phyloP scores from a whole-genome alignment of 768 basidiomycete species.

The Candolleomyces efflorescens region DNA sequence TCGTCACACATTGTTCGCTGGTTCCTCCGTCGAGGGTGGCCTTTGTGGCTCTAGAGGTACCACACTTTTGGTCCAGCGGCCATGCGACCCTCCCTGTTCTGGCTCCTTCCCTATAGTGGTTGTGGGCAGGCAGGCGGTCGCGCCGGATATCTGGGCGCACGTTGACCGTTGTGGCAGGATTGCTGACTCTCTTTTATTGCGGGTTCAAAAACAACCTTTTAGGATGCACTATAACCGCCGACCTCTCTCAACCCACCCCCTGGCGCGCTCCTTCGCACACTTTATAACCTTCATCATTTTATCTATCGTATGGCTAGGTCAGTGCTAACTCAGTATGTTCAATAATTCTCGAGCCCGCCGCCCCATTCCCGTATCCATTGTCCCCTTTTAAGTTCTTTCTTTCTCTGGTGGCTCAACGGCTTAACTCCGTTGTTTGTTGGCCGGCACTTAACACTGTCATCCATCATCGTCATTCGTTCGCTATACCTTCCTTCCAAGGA shows the following conservation, averaged over 20 bases:
- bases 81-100: no score
- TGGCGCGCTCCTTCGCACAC: conserved; percentile 29
- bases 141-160: no score
- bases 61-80: no score
- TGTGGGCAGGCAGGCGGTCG: no score
- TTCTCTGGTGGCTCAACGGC: no score
- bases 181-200: neutral
- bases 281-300: conserved; percentile 27
- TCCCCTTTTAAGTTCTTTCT: neutral
- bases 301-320: conserved; percentile 29
- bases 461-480: no score
- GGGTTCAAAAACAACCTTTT: neutral
- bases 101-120: no score
- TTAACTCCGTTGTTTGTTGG: no score
- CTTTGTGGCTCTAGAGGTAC: no score
- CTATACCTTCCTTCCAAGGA: no score
- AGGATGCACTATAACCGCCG: conserved; percentile 27
- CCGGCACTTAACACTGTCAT: no score
- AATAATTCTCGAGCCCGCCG: neutral
- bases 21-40: no score
- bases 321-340: conserved; percentile 1
- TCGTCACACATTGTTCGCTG: neutral
- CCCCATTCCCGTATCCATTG: neutral
- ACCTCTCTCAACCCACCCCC: conserved; percentile 23
- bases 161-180: neutral